Base-by-base conservation (phyloP, 2,329 filamentous ascomycete species). In the Bertia moriformis region DNA sequence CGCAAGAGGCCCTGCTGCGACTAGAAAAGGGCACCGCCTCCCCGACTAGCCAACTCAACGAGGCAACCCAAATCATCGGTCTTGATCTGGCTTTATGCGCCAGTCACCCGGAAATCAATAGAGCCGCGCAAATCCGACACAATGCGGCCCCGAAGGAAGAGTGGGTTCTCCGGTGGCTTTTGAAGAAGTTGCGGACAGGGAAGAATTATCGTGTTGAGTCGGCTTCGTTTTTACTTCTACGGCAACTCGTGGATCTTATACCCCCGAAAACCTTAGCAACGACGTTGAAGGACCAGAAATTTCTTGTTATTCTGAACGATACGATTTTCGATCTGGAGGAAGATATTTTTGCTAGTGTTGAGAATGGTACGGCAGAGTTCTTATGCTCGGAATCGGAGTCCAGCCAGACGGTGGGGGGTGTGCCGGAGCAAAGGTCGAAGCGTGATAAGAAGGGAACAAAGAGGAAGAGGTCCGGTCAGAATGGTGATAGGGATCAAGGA, bases 21-120 rank as follows among this genome's bases (percentile, higher is more conserved):
- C 57, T 66, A 37, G 62, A 66, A 47, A 62, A 59, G 50, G 55
- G 58, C 42, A 58, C 51, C 38, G 55, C 51, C 33, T 51, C 51
- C n/a, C 54, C 57, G 17, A 50, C 50, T n/a, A 50, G 49, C 17
- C 57, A 63, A 42, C 48, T 65, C 36, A 49, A 54, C 39, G 54
- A 62, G 40, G 62, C 62, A 10, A 59, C 60, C 19, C 55, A 56
- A 40, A 62, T 64, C 39, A 49, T 64, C 29, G 58, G 59, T 14
- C 33, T 62, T 19, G 54, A 63, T 42, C 45, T 63, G 36, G 45
- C 32, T 7, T 15, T 35, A 42, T 51, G 50, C 43, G 48, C 50
- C 19, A 52, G 51, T 42, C 48, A 55, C 41, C 51, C 51, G 18
- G 49, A 53, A 37, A 49, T 51, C 37, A 50, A 50, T 32, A 43